Evolutionary conservation across 768 basidiomycete species (phyloP), one percentile per base, ranked within the genome.

Genomic region (Auriscalpium vulgare): DNA sequence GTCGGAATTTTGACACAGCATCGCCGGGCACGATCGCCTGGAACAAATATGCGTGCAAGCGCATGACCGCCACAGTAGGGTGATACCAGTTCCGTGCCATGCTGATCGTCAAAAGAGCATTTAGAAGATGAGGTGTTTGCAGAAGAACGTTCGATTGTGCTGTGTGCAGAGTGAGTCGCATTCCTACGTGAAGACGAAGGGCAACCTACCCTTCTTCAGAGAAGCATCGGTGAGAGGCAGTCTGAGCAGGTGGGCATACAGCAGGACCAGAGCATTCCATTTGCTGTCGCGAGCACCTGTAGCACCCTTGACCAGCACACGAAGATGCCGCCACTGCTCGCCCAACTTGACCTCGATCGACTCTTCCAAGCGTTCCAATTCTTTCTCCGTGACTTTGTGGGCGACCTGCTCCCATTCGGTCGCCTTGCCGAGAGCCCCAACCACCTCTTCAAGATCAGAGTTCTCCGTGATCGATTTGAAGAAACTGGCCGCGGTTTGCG

Each of bases 401-500:
- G 63, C 55, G 4, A 71, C 66, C 7, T 71, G 63, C 66, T 91
- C 88, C 73, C 78, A 82, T 62, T 78, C 72, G 66, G 80, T 87
- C 0, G 83, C 81, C 58, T 79, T 75, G 23, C 85, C 81, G 17
- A 98, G 74, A 3, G 87, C 78, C 17, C 80, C 79, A 56, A 97
- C 68, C 10, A 95, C 75, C 47, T 91, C 86, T 35, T 80, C 75
- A 60, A 91, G 80, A 0, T 77, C 78, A 8, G 88, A 85, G 23
- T 87, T 84, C 66, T 99, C 95, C 34, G 78, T 81, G n/a, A 97
- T 63, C 4, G 78, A 75, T 67, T 88, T 91, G 84, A 97, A 99
- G 74, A 93, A 93, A 0, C 78, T 74, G 35, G 91, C 84, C 2
- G 95, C 95, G 0, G 92, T 90, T 43, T 74, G 75, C 21, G 85